Base-by-base conservation (phyloP, 2,329 filamentous ascomycete species). In the Zalaria sp. region DNA sequence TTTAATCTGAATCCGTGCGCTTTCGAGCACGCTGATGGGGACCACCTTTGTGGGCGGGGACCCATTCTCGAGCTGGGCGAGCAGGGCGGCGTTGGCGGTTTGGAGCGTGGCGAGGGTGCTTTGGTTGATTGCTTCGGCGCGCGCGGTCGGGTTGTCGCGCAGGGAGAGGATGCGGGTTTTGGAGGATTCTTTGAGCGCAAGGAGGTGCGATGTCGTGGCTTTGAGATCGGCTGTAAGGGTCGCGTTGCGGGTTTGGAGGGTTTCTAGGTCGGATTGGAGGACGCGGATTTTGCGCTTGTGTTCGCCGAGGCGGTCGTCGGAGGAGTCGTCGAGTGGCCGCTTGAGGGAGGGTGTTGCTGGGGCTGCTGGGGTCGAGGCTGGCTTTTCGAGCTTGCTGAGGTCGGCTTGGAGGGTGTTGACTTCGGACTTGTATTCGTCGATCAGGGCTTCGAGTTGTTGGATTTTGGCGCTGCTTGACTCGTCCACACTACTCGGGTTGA, bases 131-230 rank as follows among this genome's bases (percentile, higher is more conserved):
- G 82, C 81, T 63, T 94, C 86, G 45, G 77, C 77, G 53, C 91
- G 77, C 0, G 87, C 78, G 0, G 91, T 96, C 0, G 91, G 91
- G 59, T 98, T 98, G n/a, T 82, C 80, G 44, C 86, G 82, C 9
- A 96, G 69, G 42, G 91, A 81, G 26, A 98, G 73, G 38, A 96
- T 72, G 31, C 91, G 83, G 3, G 81, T 93, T 48, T 83, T 79
- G 27, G 78, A 81, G 11, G 80, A 76, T 39, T 80, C 71, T 51
- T 78, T 72, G 32, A 81, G 64, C 4, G 72, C 68, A 37, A 74
- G 72, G 25, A 96, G 75, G 56, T 94, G 87, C 28, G 82, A 76
- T 44, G 77, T 71, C 43, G 73, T 70, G 7, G 87, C 81, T 34
- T 79, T 72, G 37, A 91, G 71, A 53, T 93, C 86, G 47, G 79